Percentiles rank a stretch among this genome's conserved stretches.
phyloP scores from a whole-genome alignment of 148 eudicot genomes.

The Rhododendron griersonianum region DNA sequence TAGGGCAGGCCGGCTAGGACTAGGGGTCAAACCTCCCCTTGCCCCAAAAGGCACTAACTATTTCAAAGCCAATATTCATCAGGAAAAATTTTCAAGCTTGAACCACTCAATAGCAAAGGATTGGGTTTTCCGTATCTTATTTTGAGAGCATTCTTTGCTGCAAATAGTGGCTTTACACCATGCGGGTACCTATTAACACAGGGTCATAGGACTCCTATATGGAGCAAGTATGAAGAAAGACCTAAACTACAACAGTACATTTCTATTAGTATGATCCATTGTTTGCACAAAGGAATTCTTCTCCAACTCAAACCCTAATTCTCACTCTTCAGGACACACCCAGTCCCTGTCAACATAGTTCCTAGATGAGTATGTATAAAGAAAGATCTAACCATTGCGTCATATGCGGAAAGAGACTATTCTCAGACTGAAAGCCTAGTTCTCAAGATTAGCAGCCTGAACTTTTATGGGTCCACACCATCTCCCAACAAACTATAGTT shows the following conservation, averaged over 20 bases:
- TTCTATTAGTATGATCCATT: neutral
- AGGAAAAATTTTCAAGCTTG: neutral
- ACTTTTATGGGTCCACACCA: neutral
- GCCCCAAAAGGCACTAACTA: neutral
- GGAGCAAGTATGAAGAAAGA: neutral
- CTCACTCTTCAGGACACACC: neutral
- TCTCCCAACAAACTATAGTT: neutral
- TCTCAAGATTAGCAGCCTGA: neutral
- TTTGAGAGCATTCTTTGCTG: neutral
- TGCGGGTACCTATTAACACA: neutral
- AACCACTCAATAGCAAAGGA: neutral
- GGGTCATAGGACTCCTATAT: neutral
- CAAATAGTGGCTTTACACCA: neutral
- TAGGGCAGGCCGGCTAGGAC: neutral
- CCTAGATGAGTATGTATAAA: neutral
- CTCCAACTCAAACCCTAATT: neutral
- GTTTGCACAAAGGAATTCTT: conserved; percentile 1
- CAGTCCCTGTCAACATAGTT: neutral
- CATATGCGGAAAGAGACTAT: neutral
- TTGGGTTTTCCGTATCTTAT: neutral
- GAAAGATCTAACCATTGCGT: neutral
- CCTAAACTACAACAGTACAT: neutral
- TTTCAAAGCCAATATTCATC: neutral
- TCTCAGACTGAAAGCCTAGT: neutral
- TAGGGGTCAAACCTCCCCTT: neutral